Evolutionary conservation across 345 rosid species (phyloP), one percentile per base, ranked within the genome.

Genomic region (Streptanthus diversifolius): DNA sequence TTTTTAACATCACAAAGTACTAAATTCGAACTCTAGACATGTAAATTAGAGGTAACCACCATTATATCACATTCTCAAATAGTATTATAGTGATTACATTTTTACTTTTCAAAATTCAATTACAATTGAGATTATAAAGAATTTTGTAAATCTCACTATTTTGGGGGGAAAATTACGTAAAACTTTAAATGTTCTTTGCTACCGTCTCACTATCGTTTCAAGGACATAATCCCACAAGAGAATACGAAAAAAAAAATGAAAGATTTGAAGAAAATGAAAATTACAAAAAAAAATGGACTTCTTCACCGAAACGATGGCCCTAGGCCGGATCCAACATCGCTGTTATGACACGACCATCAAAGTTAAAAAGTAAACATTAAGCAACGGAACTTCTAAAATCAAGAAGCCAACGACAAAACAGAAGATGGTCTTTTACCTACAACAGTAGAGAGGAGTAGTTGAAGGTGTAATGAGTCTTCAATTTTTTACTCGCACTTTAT

Each of bases 401-500:
- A 11, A 37, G n/a, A 37, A 11, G 41, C 41, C 14, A 68, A 68
- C 15, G 32, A 15, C 3, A 13, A 36, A 60, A 59, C 27, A 61
- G 12, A 37, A 13, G 11, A 7, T 25, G 51, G 43, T 51, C 27
- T 57, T n/a, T 49, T 47, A 71, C 75, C 35, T 27, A 18, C 17
- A 61, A 12, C 44, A 30, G 21, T 30, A 49, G 60, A 63, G 47
- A 15, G 32, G 24, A 13, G 39, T 8, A 10, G 36, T 18, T 14
- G 25, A 43, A 1, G 56, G 4, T 22, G 27, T 45, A 19, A 54
- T 43, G 48, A 54, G 36, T 47, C 43, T 35, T 74, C 21, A 4
- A 15, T 27, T 44, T 53, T 59, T 73, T 3, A 79, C 75, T 79
- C 81, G 69, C 85, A 80, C 52, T 83, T 83, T 47, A 83, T 83